Evolutionary conservation across 176 grass and related monocot genomes (phyloP).

Genomic region (Carex cristatella): DNA sequence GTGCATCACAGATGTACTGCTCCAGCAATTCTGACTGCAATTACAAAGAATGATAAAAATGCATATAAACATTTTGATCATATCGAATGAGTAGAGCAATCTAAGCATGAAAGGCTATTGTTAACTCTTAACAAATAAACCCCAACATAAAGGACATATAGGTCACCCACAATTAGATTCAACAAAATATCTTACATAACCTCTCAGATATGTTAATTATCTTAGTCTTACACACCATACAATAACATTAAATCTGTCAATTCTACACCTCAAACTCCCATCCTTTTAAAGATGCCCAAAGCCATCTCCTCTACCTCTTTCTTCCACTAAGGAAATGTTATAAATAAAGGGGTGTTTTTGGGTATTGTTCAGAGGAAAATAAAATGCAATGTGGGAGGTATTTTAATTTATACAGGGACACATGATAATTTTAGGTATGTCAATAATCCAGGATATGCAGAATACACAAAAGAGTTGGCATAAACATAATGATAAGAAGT

Average conservation of each 20-base stretch:
- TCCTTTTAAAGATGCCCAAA: not conserved
- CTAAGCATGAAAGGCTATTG: not conserved
- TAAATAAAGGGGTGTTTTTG: not conserved
- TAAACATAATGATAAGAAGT: not conserved
- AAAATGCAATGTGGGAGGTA: not conserved
- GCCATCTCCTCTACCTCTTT: not conserved
- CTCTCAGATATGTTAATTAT: not conserved
- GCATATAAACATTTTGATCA: not conserved
- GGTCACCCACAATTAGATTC: not conserved
- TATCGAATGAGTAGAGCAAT: not conserved
- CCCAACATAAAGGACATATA: not conserved
- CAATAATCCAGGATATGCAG: not conserved
- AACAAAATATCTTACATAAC: not conserved
- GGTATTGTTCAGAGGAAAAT: not conserved
- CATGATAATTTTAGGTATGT: not conserved
- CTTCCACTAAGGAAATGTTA: not conserved
- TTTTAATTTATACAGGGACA: not conserved
- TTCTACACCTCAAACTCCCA: not conserved
- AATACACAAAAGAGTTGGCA: not conserved
- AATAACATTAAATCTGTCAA: not conserved
- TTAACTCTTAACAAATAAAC: not conserved
- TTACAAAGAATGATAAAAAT: not conserved
- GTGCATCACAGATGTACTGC: slow-evolving; percentile 35
- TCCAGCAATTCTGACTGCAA: slow-evolving; percentile 64
- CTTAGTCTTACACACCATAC: not conserved